Evolutionary conservation across 257 asterid genomes (phyloP), one percentile per base, ranked within the genome.

Genomic region (Nicotiana undulata): DNA sequence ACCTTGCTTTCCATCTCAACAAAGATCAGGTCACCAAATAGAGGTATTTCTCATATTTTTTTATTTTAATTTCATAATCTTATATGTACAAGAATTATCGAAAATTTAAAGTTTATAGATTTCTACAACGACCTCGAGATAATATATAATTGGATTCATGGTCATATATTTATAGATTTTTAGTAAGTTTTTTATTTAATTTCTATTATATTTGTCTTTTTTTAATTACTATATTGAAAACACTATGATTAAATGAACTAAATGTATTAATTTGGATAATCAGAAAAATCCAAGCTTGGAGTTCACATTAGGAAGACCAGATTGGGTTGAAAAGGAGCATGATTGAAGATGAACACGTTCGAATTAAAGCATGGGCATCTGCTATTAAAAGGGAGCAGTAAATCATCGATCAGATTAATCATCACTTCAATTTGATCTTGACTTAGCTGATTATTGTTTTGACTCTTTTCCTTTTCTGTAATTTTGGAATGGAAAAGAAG

Each of bases 1-100:
- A 9, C 86, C 90, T 63, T 80, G 90, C 12, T 86, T 89, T 58
- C 98, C 93, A 22, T 84, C 89, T 83, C 89, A 89, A 63, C 86
- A 85, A 68, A 86, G 85, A 86, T 78, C 86, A 40, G 80, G 85
- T 34, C 92, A 79, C 77, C 85, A 76, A 11, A 81, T 82, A 75
- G 90, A 93, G 93, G 97, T 90, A 88, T 4, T 11, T 20, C 22
- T 22, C 34, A 76, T 16, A 55, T 11, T 56, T 31, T 56, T 31
- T 17, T 40, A 2, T 40, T 40, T 0, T 40, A 40, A 40, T 40
- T 8, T 8, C 49, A 40, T 8, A 40, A 40, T 40, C 3, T 40
- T 40, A 2, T 40, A 40, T 40, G 49, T 9, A 40, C 49, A 2
- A 40, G 12, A 9, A 40, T 9, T 40, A 40, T 40, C 3, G 1